A percentile compares a stretch with the other conserved stretches of the same genome.
phyloP scores from a whole-genome alignment of 2,329 filamentous ascomycete species.

The Aschersonia sp. region DNA sequence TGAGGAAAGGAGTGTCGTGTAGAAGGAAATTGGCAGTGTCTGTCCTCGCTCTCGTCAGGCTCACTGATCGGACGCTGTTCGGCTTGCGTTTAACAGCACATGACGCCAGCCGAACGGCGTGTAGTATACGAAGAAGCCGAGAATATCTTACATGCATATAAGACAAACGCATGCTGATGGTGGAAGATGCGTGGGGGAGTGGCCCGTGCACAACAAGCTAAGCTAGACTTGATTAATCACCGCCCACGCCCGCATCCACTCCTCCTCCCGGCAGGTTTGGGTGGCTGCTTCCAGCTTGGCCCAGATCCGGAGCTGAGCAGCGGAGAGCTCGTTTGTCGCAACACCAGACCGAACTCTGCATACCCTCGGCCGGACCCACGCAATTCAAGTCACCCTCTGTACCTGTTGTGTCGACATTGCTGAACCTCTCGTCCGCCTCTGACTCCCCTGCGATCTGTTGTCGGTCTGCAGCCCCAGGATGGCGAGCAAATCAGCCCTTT shows the following conservation, averaged over 20 bases:
- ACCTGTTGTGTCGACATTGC: too few species aligned
- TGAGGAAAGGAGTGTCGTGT: too few species aligned
- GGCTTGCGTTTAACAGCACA: too few species aligned
- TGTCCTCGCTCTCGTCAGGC: too few species aligned
- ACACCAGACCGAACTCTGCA: neutral
- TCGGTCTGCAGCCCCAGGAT: neutral
- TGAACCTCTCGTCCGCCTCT: too few species aligned
- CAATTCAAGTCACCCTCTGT: neutral
- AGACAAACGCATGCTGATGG: too few species aligned
- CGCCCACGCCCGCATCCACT: constrained; percentile 3
- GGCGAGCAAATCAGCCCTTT: neutral
- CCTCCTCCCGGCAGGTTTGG: neutral
- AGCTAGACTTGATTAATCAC: neutral
- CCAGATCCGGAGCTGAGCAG: neutral
- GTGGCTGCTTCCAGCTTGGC: neutral
- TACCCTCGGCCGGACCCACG: neutral
- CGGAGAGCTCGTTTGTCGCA: too few species aligned
- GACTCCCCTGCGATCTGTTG: neutral
- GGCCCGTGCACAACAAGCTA: constrained; percentile 5
- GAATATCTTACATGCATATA: too few species aligned
- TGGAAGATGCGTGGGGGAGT: neutral
- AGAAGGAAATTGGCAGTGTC: too few species aligned
- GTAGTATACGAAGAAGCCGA: too few species aligned
- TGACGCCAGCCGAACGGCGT: too few species aligned
- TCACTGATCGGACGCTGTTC: too few species aligned